These are phyloP conservation scores for Agaricus sinodeliciosus DNA, from an alignment of 768 basidiomycete species.

Conservation along the genomic window DNA sequence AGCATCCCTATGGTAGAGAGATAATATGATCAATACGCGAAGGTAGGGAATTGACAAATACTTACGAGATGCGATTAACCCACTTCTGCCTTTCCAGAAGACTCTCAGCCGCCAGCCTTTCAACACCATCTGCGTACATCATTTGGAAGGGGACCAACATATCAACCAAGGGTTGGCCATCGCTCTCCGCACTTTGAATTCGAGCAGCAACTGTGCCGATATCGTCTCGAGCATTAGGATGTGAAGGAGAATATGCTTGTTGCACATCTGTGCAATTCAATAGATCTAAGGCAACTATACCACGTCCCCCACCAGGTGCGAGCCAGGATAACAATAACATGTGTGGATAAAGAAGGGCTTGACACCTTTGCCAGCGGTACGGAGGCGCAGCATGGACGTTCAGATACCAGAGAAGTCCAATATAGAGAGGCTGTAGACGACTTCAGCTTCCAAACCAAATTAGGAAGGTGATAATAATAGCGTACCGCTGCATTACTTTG, in stretches of 20 bases:
- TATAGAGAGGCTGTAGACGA: slow-evolving; percentile 68
- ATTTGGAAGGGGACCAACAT: slow-evolving; percentile 87
- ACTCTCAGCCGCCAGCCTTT: slow-evolving; percentile 85
- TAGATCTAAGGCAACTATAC: slow-evolving; percentile 81
- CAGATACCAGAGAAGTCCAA: slow-evolving; percentile 85
- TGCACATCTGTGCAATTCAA: slow-evolving; percentile 84
- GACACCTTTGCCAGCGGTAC: slow-evolving; percentile 76
- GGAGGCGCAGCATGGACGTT: slow-evolving; percentile 83
- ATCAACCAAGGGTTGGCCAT: slow-evolving; percentile 52
- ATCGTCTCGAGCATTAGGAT: slow-evolving; percentile 77
- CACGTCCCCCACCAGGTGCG: slow-evolving; percentile 74
- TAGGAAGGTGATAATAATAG: slow-evolving; percentile 11
- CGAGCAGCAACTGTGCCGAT: slow-evolving; percentile 81
- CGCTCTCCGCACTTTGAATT: slow-evolving; percentile 44
- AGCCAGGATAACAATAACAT: slow-evolving; percentile 86
- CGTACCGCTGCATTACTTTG: slow-evolving; percentile 42
- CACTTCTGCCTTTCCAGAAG: slow-evolving; percentile 81
- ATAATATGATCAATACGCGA: neutral
- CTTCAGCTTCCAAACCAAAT: slow-evolving; percentile 15
- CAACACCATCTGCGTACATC: slow-evolving; percentile 84
- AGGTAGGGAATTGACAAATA: slow-evolving; percentile 12
- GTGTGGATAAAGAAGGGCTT: slow-evolving; percentile 77
- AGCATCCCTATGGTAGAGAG: slow-evolving; percentile 53
- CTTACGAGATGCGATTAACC: slow-evolving; percentile 87
- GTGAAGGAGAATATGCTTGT: slow-evolving; percentile 73